Percentiles rank a stretch among this genome's conserved stretches.
Evolutionary conservation across 1,284 basidiomycete species (phyloP).

Genomic region (Puccinia triticina): DNA sequence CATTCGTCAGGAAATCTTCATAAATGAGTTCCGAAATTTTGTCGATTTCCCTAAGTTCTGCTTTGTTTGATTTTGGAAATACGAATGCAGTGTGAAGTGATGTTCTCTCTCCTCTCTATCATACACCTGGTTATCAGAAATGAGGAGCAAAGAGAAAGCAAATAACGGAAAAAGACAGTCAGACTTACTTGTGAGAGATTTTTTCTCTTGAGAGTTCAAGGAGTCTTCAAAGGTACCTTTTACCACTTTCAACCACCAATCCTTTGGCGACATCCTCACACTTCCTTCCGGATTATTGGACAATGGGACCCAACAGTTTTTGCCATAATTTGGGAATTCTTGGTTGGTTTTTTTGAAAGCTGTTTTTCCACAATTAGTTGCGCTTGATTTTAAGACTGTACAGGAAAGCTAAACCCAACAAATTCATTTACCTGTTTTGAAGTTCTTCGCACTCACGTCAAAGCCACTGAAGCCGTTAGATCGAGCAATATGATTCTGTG

Average conservation of each 20-base stretch:
- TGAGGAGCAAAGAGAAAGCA: not conserved
- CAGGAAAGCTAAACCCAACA: too few species aligned
- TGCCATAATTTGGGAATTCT: conserved; percentile 26
- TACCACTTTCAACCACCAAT: conserved; percentile 27
- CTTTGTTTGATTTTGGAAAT: not conserved
- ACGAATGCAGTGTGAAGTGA: not conserved
- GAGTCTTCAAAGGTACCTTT: not conserved
- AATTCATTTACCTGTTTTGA: conserved; percentile 14
- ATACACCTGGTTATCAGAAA: not conserved
- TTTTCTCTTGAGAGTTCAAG: not conserved
- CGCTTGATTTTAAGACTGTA: not conserved
- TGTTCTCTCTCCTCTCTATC: not conserved
- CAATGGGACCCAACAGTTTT: not conserved
- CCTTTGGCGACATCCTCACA: not conserved
- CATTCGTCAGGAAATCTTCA: conserved; percentile 17
- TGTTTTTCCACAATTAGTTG: not conserved
- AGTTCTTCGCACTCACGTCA: not conserved
- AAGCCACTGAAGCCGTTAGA: conserved; percentile 1
- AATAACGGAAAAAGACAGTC: not conserved
- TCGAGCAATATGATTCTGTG: conserved; percentile 11
- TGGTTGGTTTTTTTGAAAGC: conserved; percentile 25
- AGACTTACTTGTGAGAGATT: conserved; percentile 3
- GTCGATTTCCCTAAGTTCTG: conserved; percentile 9
- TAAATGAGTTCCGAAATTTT: not conserved
- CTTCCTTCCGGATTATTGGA: not conserved